Evolutionary conservation across 495 filamentous ascomycete species (phyloP).

Genomic region (Parathielavia appendiculata): DNA sequence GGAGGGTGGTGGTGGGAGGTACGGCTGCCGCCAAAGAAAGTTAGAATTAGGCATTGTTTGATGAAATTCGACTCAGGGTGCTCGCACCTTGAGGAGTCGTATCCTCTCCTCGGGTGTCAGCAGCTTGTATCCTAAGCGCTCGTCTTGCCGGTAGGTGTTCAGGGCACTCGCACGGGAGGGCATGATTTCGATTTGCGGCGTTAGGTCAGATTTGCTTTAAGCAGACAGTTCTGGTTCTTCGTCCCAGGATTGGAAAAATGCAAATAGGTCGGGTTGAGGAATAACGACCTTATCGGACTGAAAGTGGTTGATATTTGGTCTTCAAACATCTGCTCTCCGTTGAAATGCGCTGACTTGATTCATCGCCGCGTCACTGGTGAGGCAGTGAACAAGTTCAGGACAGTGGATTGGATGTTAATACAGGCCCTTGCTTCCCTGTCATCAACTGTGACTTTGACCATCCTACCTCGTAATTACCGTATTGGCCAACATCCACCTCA

Average conservation of each 20-base stretch:
- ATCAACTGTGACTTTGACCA: not conserved
- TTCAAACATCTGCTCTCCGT: not conserved
- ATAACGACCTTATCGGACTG: not conserved
- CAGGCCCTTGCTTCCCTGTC: not conserved
- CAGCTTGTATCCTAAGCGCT: conserved; percentile 50
- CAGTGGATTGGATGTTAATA: not conserved
- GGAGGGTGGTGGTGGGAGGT: conserved; percentile 60
- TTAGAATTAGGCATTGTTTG: conserved; percentile 3
- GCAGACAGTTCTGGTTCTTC: not conserved
- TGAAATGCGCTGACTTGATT: conserved; percentile 3
- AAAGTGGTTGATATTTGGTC: not conserved
- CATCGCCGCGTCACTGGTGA: conserved; percentile 12
- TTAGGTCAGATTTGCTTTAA: not conserved
- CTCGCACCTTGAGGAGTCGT: conserved; percentile 53
- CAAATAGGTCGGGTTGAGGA: not conserved
- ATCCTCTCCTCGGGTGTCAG: conserved; percentile 65
- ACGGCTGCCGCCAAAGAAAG: conserved; percentile 44
- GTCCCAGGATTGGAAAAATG: not conserved
- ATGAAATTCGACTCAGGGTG: not conserved
- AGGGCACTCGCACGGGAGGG: conserved; percentile 49
- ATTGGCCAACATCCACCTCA: not conserved
- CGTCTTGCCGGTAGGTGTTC: conserved; percentile 59
- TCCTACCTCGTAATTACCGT: not conserved
- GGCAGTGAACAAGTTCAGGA: not conserved
- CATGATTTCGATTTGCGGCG: conserved; percentile 39